A percentile compares a stretch with the other conserved stretches of the same genome.
Conservation (phyloP, 164 flowering plant species). For the Berberis thunbergii region DNA sequence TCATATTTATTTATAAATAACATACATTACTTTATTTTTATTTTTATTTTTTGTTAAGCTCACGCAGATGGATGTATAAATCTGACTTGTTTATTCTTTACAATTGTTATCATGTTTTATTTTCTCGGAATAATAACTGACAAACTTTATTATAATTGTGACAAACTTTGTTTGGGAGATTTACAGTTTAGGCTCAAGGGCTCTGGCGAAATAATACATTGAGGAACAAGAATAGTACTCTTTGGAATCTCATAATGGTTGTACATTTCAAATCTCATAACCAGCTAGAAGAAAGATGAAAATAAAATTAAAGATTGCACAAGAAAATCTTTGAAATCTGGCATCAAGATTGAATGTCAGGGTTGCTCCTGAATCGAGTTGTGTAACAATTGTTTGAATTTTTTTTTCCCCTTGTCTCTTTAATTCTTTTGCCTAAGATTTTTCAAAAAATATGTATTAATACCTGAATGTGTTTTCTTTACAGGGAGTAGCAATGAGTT, state of each 20-base stretch:
- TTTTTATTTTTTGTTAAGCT: too few species aligned
- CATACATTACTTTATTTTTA: background rate
- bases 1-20: background rate
- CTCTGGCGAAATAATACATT: background rate
- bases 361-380: too few species aligned
- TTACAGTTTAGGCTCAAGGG: background rate
- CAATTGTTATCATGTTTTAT: too few species aligned
- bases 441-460: background rate
- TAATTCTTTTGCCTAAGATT: background rate
- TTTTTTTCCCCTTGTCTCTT: background rate
- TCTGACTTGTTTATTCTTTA: too few species aligned
- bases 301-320: too few species aligned
- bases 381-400: background rate
- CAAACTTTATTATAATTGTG: too few species aligned
- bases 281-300: background rate
- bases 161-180: too few species aligned
- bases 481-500: constrained; percentile 34
- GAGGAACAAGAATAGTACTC: background rate
- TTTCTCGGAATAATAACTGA: too few species aligned
- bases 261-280: too few species aligned
- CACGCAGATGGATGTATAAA: too few species aligned
- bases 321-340: too few species aligned
- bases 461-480: constrained; percentile 5
- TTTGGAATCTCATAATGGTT: background rate
- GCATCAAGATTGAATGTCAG: too few species aligned